Conservation (phyloP, 495 filamentous ascomycete species). For the Talaromyces thailandensis region DNA sequence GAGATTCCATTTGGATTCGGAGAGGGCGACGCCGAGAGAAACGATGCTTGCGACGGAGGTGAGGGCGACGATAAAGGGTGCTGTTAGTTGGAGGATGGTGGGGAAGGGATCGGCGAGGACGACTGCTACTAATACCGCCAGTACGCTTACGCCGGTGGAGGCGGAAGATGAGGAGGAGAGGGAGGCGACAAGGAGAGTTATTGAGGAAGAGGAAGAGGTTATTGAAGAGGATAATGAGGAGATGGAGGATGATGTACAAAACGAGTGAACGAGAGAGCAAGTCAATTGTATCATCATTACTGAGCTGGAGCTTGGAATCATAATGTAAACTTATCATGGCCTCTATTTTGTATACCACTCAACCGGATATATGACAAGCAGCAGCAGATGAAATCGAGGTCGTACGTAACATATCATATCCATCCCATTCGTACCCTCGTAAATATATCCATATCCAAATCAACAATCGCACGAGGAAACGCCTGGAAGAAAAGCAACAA, state of each 20-base stretch:
- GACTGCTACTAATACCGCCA: background rate
- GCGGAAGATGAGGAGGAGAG: conserved; percentile 19
- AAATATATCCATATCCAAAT: background rate
- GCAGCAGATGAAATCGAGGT: background rate
- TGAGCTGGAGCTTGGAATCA: too few relatives aligned
- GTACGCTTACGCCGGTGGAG: conserved; percentile 16
- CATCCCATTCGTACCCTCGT: background rate
- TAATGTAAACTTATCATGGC: background rate
- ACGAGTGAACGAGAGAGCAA: background rate
- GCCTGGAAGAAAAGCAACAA: background rate
- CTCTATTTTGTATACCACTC: background rate
- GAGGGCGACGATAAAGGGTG: conserved; percentile 26
- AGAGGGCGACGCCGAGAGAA: conserved; percentile 16
- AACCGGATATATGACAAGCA: background rate
- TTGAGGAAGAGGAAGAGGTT: conserved; percentile 13
- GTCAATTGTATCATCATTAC: background rate
- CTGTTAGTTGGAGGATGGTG: conserved; percentile 22
- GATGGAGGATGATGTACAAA: conserved; percentile 10
- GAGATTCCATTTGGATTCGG: conserved; percentile 23
- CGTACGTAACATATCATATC: background rate
- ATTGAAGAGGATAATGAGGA: conserved; percentile 13
- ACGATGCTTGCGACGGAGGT: conserved; percentile 31
- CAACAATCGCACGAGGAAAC: background rate
- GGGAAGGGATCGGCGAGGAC: background rate
- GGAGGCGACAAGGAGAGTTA: conserved; percentile 19